These are phyloP conservation scores for Carex littledalei DNA, from an alignment of 176 grass and related monocot genomes.

Conservation along the genomic window DNA sequence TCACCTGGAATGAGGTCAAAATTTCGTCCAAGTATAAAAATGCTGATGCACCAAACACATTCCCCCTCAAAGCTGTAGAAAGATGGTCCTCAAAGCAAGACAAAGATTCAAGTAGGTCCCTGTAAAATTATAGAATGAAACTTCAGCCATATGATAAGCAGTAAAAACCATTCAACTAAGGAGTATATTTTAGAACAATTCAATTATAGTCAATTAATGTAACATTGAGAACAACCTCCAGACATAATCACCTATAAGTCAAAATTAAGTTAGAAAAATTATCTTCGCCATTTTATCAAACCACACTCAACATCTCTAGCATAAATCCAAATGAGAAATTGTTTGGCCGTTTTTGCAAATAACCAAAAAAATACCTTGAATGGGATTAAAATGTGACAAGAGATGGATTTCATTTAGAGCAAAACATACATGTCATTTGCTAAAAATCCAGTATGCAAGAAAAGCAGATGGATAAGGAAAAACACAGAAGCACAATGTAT, in stretches of 20 bases:
- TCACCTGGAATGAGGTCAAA: constrained; percentile 52
- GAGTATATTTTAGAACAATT: background rate
- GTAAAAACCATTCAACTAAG: background rate
- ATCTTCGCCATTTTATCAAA: background rate
- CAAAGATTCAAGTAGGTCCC: constrained; percentile 49
- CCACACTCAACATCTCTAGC: background rate
- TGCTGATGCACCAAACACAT: constrained; percentile 34
- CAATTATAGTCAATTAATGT: background rate
- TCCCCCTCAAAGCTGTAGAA: constrained; percentile 44
- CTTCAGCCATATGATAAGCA: constrained; percentile 9
- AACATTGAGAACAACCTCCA: background rate
- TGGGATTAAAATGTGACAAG: background rate
- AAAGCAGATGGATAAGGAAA: background rate
- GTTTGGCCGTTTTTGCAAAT: background rate
- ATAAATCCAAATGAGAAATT: background rate
- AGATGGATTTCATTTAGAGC: background rate
- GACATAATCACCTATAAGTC: background rate
- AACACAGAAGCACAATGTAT: constrained; percentile 22
- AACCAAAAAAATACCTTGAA: background rate
- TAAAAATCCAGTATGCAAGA: background rate
- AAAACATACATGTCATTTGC: background rate
- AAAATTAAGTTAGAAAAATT: background rate
- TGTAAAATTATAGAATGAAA: constrained; percentile 35
- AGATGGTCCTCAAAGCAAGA: constrained; percentile 34
- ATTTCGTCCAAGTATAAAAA: constrained; percentile 64